Evolutionary conservation across 1,139 yeast genomes (phyloP).

Genomic region (Komagataea norvegica): DNA sequence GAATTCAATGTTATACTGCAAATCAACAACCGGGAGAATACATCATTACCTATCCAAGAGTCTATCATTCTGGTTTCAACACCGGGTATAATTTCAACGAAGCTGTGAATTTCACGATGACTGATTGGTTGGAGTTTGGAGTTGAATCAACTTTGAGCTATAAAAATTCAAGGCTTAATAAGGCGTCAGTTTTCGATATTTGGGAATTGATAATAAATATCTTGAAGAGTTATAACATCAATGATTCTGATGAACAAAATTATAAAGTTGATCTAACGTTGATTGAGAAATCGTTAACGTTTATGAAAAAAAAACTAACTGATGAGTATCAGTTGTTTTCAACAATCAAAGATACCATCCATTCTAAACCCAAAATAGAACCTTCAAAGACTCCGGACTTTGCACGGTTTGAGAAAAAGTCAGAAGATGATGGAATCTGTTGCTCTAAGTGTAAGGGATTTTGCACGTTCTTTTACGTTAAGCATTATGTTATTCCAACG

Average conservation of each 20-base stretch:
- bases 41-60: constrained; percentile 69
- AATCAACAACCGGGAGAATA: constrained; percentile 81
- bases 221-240: constrained; percentile 5
- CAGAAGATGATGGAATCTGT: constrained; percentile 27
- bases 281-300: constrained; percentile 14
- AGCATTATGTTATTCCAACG: constrained; percentile 13
- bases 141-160: constrained; percentile 55
- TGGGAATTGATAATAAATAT: constrained; percentile 31
- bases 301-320: constrained; percentile 15
- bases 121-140: constrained; percentile 64
- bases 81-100: constrained; percentile 75
- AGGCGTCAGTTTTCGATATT: constrained; percentile 35
- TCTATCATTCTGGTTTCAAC: constrained; percentile 78
- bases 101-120: constrained; percentile 74
- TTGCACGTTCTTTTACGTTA: constrained; percentile 31
- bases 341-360: constrained; percentile 13
- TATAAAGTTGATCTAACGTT: constrained; percentile 7
- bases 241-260: background rate
- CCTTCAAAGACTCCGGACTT: constrained; percentile 1
- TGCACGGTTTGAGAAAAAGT: too few species aligned
- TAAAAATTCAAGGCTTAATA: constrained; percentile 28
- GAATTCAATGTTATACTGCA: constrained; percentile 61
- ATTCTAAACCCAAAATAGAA: constrained; percentile 13
- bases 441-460: constrained; percentile 33
- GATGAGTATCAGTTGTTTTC: constrained; percentile 18